These are phyloP conservation scores for Raffaelea arxii DNA, from an alignment of 2,329 filamentous ascomycete species.

Conservation along the genomic window DNA sequence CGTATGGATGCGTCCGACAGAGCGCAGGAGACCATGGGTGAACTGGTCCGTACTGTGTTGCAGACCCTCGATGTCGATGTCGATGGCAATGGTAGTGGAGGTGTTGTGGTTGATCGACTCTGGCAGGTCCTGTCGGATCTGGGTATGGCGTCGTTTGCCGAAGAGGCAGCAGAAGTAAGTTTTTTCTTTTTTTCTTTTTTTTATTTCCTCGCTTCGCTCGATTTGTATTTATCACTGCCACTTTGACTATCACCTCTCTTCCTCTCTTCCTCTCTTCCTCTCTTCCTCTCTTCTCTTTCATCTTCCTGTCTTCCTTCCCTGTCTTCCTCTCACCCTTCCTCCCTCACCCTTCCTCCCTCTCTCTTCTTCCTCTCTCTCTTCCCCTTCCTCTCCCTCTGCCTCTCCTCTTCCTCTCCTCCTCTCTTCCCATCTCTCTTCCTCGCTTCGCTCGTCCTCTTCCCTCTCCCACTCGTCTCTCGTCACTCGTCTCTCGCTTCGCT, in stretches of 20 bases:
- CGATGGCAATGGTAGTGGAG: too few species aligned
- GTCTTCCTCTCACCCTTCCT: slow-evolving; percentile 10
- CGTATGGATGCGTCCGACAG: slow-evolving; percentile 65
- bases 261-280: neutral
- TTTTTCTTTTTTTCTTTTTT: neutral
- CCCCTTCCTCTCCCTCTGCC: neutral
- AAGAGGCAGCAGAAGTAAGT: slow-evolving; percentile 72
- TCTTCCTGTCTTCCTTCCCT: neutral
- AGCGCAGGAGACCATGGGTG: slow-evolving; percentile 64
- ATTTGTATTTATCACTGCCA: neutral
- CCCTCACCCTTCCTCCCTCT: slow-evolving; percentile 4
- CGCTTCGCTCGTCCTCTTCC: neutral
- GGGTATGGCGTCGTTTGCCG: slow-evolving; percentile 68
- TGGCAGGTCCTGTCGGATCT: slow-evolving; percentile 69
- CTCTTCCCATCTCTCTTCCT: neutral
- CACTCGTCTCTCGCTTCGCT: neutral
- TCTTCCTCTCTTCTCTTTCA: neutral
- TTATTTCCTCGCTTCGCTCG: too few species aligned
- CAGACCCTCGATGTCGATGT: slow-evolving; percentile 53
- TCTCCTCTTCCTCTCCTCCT: neutral
- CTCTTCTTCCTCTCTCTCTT: slow-evolving; percentile 1
- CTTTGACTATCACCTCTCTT: neutral
- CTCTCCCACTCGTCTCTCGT: neutral
- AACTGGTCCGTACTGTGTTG: slow-evolving; percentile 61
- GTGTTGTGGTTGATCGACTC: slow-evolving; percentile 68